These are phyloP conservation scores for Magnaporthales sp. DNA, from an alignment of 2,329 filamentous ascomycete species.

Conservation along the genomic window DNA sequence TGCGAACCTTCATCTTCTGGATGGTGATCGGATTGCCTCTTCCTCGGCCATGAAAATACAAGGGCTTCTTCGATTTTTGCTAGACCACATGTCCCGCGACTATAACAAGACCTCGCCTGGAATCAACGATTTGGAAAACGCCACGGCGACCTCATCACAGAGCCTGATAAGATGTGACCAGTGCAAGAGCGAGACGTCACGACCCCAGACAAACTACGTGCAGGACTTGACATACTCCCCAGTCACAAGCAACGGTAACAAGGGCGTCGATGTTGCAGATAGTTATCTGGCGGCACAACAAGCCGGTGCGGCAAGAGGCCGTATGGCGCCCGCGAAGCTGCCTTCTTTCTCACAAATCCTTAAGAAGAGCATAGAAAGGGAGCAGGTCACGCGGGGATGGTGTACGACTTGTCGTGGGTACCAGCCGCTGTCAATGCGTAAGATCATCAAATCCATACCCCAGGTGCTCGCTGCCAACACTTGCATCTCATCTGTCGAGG, in stretches of 20 bases:
- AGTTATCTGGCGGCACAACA: constrained; percentile 30
- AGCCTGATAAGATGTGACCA: constrained; percentile 75
- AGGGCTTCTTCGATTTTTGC: constrained; percentile 72
- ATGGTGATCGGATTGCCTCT: constrained; percentile 60
- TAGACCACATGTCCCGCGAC: constrained; percentile 73
- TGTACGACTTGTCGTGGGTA: constrained; percentile 87
- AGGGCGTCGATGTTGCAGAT: not conserved
- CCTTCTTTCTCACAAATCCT: constrained; percentile 73
- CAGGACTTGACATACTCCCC: constrained; percentile 72
- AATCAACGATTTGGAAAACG: constrained; percentile 59
- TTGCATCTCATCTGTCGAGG: constrained; percentile 55
- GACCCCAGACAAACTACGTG: constrained; percentile 69
- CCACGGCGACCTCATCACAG: constrained; percentile 61
- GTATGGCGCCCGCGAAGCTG: not conserved
- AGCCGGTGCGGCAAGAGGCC: constrained; percentile 27
- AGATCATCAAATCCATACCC: constrained; percentile 74
- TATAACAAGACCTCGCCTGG: constrained; percentile 58
- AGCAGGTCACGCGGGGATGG: constrained; percentile 86
- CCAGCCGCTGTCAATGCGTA: constrained; percentile 76
- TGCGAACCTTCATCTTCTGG: constrained; percentile 59
- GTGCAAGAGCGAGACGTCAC: constrained; percentile 78
- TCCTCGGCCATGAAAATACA: constrained; percentile 60
- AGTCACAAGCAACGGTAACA: not conserved
- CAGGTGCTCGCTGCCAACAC: constrained; percentile 86
- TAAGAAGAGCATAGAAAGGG: constrained; percentile 85